These are phyloP conservation scores for Chaetomiaceae sp. DNA, from an alignment of 2,329 filamentous ascomycete species.

Conservation along the genomic window DNA sequence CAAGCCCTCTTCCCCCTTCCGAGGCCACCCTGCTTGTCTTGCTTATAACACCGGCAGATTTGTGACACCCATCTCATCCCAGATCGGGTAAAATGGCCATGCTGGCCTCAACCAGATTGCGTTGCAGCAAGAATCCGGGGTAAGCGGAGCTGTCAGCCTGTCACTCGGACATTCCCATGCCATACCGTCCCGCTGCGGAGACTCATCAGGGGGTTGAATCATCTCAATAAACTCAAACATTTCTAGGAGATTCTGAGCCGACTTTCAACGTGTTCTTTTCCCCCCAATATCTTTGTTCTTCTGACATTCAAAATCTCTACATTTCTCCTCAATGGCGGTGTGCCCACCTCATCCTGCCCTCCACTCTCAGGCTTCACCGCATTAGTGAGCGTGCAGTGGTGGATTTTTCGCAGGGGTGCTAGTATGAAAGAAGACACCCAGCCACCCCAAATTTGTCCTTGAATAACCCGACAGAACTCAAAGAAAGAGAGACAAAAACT, in stretches of 20 bases:
- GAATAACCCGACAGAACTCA: too few relatives aligned
- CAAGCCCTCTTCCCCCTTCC: background rate
- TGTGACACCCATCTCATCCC: background rate
- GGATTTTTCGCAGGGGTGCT: background rate
- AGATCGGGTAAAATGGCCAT: slow-evolving; percentile 10
- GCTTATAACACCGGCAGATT: background rate
- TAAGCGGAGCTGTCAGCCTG: background rate
- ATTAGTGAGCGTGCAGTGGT: background rate
- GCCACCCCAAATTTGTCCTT: background rate
- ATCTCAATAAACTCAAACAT: background rate
- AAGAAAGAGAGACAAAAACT: too few relatives aligned
- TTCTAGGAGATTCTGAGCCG: background rate
- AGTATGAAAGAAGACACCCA: background rate
- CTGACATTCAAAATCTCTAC: background rate
- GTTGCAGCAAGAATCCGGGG: background rate
- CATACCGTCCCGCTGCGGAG: background rate
- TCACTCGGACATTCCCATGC: background rate
- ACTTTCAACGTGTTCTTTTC: slow-evolving; percentile 4
- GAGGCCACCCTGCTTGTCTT: background rate
- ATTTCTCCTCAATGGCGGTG: slow-evolving; percentile 12
- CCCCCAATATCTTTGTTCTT: background rate
- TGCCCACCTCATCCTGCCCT: background rate
- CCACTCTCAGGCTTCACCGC: slow-evolving; percentile 18
- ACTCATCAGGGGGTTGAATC: background rate
- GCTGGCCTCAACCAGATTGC: background rate